A percentile compares a stretch with the other conserved stretches of the same genome.
These are phyloP conservation scores for Sesbania bispinosa DNA, from an alignment of 306 rosid genomes.

Conservation along the genomic window DNA sequence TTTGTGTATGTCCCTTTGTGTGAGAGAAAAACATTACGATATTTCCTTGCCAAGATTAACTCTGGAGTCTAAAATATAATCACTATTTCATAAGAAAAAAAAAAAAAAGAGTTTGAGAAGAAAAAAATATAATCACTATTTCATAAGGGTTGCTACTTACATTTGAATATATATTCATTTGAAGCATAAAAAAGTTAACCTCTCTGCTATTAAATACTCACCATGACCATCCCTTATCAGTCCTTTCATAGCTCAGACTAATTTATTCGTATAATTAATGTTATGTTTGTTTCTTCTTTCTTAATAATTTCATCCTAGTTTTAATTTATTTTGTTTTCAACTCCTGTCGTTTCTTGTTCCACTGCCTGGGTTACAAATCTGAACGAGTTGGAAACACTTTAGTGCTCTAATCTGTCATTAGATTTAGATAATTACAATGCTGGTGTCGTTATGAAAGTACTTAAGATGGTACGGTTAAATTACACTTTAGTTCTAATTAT, in stretches of 20 bases:
- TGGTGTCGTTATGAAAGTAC: constrained; percentile 36
- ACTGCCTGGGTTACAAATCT: constrained; percentile 37
- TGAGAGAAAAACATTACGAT: neutral
- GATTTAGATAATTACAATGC: constrained; percentile 21
- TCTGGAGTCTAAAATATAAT: neutral
- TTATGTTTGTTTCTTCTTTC: neutral
- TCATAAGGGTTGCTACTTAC: no score
- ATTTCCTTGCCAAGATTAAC: neutral
- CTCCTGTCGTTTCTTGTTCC: constrained; percentile 32
- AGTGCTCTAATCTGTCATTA: constrained; percentile 32
- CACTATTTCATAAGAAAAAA: no score
- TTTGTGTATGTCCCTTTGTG: neutral
- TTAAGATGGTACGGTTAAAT: constrained; percentile 9
- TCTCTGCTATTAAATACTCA: constrained; percentile 14
- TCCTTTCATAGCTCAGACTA: neutral
- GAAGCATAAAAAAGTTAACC: no score
- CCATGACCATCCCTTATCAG: neutral
- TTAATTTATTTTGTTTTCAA: constrained; percentile 16
- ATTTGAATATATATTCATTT: no score
- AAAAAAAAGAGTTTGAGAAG: neutral
- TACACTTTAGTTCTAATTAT: neutral
- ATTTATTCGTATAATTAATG: constrained; percentile 20
- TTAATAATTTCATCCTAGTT: neutral
- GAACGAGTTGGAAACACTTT: constrained; percentile 25
- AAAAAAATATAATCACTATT: no score